Percentiles rank a stretch among this genome's conserved stretches.
Conservation (phyloP, 2,329 filamentous ascomycete genomes). For the Cladophialophora carrionii region DNA sequence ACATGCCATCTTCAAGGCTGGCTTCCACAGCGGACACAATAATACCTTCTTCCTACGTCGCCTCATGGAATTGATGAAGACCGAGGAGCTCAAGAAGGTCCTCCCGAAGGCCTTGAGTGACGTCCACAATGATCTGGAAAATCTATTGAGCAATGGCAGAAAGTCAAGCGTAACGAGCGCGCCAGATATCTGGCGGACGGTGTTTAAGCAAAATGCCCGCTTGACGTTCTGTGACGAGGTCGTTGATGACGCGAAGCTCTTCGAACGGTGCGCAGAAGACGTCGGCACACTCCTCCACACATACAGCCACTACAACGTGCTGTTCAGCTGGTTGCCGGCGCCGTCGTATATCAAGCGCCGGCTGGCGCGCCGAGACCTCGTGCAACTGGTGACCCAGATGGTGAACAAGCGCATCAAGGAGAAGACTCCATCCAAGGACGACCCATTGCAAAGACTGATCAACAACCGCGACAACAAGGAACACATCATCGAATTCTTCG, state of each 20-base stretch:
- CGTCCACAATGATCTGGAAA: background rate
- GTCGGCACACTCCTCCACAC: background rate
- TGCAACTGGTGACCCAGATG: background rate
- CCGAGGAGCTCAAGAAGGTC: background rate
- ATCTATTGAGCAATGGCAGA: background rate
- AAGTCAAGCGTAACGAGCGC: background rate
- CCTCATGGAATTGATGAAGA: background rate
- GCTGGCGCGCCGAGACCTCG: background rate
- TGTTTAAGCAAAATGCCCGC: background rate
- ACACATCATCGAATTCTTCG: background rate
- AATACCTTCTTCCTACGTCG: background rate
- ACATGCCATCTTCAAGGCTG: background rate
- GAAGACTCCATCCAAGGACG: background rate
- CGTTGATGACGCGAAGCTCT: background rate
- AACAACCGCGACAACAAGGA: conserved; percentile 2
- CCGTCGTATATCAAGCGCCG: background rate
- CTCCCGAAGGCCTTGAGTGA: background rate
- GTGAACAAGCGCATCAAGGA: background rate
- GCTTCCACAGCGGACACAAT: background rate
- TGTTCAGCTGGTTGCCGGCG: background rate
- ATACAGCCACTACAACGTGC: conserved; percentile 1
- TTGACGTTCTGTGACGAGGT: background rate
- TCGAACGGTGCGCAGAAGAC: background rate
- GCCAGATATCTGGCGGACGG: background rate
- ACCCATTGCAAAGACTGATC: background rate